A percentile compares a stretch with the other conserved stretches of the same genome.
These are phyloP conservation scores for Cunninghamia lanceolata DNA, from an alignment of 75 land plant species.

Conservation along the genomic window DNA sequence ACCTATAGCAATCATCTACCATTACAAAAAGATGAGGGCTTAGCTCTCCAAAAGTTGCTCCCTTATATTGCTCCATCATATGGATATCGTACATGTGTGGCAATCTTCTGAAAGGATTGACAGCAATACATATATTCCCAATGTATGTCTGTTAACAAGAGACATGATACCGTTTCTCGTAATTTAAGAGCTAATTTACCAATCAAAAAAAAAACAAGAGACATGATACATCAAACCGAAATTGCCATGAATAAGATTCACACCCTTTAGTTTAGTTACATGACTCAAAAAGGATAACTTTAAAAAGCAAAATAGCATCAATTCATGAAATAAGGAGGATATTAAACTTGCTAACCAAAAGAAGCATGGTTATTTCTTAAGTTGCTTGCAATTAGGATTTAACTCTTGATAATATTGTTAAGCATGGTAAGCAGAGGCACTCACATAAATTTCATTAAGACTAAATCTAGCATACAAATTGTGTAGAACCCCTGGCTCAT, in stretches of 20 bases:
- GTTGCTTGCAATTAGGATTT: not conserved
- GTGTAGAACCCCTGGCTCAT: constrained; percentile 73
- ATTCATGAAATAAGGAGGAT: not conserved
- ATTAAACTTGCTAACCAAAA: not conserved
- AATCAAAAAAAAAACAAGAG: too few relatives aligned
- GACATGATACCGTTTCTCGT: too few relatives aligned
- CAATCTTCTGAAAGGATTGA: constrained; percentile 82
- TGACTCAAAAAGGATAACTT: not conserved
- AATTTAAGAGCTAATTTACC: too few relatives aligned
- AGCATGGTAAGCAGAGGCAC: constrained; percentile 15
- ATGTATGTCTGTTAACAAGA: constrained; percentile 67
- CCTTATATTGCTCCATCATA: constrained; percentile 94
- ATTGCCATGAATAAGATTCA: not conserved
- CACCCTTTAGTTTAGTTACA: not conserved
- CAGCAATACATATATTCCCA: constrained; percentile 84
- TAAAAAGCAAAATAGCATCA: not conserved
- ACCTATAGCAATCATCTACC: constrained; percentile 82
- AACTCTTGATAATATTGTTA: not conserved
- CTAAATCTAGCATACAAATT: constrained; percentile 65
- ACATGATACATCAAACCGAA: not conserved
- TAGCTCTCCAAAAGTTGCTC: constrained; percentile 83
- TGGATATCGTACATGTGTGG: constrained; percentile 82
- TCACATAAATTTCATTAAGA: constrained; percentile 72
- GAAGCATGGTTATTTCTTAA: too few relatives aligned
- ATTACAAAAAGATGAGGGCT: constrained; percentile 90